phyloP scores from a whole-genome alignment of 441 rosid species.

The Flueggea neowawraea region DNA sequence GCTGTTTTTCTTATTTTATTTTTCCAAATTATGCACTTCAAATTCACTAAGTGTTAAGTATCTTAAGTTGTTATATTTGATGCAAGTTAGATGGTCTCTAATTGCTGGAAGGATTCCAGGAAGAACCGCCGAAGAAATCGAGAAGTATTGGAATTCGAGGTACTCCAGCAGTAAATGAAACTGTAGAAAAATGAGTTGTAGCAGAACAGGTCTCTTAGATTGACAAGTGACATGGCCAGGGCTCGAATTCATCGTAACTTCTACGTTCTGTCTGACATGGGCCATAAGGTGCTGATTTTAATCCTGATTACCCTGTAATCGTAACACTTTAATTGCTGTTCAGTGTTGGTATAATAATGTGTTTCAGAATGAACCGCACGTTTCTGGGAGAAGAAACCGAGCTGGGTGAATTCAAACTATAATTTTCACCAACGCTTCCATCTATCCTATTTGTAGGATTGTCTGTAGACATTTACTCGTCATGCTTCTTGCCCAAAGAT shows the following conservation, averaged over 20 bases:
- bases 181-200: no score
- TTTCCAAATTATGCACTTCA: not conserved
- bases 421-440: no score
- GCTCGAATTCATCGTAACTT: not conserved
- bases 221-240: not conserved
- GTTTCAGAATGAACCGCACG: no score
- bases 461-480: no score
- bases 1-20: not conserved
- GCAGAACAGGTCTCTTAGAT: not conserved
- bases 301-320: not conserved
- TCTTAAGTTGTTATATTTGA: not conserved
- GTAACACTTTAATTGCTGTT: no score
- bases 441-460: no score
- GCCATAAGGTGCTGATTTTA: not conserved
- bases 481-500: no score
- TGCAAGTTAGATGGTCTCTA: conserved; percentile 31
- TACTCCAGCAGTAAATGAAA: conserved; percentile 29
- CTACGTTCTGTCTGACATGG: not conserved
- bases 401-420: no score
- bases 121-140: conserved; percentile 43
- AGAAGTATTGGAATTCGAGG: conserved; percentile 42
- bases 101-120: conserved; percentile 58
- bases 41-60: not conserved
- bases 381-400: no score
- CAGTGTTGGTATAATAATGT: no score